These are phyloP conservation scores for Globisporangium apiculatum DNA, from an alignment of 352 stramenopile genomes.

Conservation along the genomic window DNA sequence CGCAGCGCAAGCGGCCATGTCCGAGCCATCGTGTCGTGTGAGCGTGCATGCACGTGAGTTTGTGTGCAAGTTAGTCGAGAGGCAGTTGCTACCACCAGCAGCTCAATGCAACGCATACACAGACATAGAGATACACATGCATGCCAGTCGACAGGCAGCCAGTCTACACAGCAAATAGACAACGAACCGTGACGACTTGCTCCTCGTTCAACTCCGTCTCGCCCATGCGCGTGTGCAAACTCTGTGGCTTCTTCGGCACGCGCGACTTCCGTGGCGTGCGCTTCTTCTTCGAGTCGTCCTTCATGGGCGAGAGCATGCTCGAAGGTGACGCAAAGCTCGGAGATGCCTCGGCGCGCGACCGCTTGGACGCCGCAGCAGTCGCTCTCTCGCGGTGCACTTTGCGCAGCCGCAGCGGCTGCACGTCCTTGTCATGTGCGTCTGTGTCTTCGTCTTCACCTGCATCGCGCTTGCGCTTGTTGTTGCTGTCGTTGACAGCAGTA, in stretches of 20 bases:
- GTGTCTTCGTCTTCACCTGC: background rate
- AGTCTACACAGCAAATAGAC: background rate
- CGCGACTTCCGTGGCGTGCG: slow-evolving; percentile 35
- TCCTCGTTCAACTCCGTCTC: slow-evolving; percentile 22
- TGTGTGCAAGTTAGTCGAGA: no score
- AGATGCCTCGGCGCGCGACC: slow-evolving; percentile 1
- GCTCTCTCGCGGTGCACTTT: slow-evolving; percentile 5
- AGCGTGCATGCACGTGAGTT: no score
- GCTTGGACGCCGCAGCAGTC: background rate
- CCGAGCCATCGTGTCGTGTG: no score
- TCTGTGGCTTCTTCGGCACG: slow-evolving; percentile 29
- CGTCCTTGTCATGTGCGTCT: background rate
- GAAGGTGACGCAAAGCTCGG: slow-evolving; percentile 12
- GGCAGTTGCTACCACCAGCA: background rate
- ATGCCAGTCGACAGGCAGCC: background rate
- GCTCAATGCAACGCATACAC: background rate
- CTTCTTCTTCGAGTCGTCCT: slow-evolving; percentile 35
- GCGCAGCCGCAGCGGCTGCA: slow-evolving; percentile 7
- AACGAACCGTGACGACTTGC: slow-evolving; percentile 26
- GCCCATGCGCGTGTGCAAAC: slow-evolving; percentile 34
- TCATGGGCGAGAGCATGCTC: slow-evolving; percentile 40
- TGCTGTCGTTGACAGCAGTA: background rate
- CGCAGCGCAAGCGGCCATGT: no score
- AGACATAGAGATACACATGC: background rate
- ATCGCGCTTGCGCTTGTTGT: slow-evolving; percentile 10